Base-by-base conservation (phyloP, 345 rosid genomes). In the Eutrema heterophyllum region DNA sequence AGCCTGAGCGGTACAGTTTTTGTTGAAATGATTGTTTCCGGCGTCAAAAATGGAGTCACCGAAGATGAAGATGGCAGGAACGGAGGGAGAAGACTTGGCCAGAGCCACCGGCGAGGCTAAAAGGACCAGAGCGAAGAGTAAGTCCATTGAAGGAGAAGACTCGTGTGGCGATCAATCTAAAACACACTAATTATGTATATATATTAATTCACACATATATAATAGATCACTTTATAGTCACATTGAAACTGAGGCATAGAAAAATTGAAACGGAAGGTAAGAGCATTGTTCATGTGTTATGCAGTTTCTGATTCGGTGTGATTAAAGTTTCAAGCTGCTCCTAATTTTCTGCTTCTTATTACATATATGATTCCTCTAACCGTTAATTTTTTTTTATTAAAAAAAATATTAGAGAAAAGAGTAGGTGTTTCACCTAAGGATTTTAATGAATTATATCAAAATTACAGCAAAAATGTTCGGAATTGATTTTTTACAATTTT, bases 21-120 rank as follows among this genome's bases (percentile, higher is more conserved):
- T 76, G 80, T 77, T 87, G 65, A 79, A 85, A 52, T 80, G 96
- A 45, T 89, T 87, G 85, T 80, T 89, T 55, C 91, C 92, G 3
- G 88, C 87, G 78, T 87, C 87, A 6, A 89, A 78, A 5, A 87
- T 70, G 35, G 96, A 86, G 81, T 89, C 92, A 0, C 96, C 91
- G 8, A 89, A 89, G 9, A 64, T 80, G 66, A 85, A 85, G n/a
- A 89, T 67, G 33, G 89, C 82, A 5, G 86, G 83, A 8, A 78
- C 82, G 21, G 70, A 18, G 39, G 65, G 49, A 74, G 69, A n/a
- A 45, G 27, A 18, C 51, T 64, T 80, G 9, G 55, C 78, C 4
- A 64, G n/a, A 35, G 48, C 15, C 11, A 48, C 53, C 0, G 54
- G 67, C 46, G 70, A 76, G 38, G 66, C 30, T 64, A 76, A 35